Conservation (phyloP, 2,329 filamentous ascomycete species). For the Colletotrichum magnum region DNA sequence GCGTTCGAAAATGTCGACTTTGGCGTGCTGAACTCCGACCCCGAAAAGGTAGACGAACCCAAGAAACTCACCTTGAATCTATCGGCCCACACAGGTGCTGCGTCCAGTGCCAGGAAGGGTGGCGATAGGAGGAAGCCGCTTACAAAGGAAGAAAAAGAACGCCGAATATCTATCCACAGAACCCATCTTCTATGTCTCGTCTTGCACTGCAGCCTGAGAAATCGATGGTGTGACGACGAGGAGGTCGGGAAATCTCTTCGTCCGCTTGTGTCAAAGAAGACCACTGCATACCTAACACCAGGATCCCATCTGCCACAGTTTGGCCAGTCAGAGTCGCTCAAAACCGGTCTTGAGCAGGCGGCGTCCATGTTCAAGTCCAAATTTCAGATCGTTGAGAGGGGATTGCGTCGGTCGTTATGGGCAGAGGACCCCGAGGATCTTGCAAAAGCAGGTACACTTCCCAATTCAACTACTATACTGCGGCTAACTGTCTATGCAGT, state of each 20-base stretch:
- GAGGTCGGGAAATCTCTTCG: slow-evolving; percentile 77
- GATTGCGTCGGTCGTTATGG: slow-evolving; percentile 82
- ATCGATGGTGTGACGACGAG: slow-evolving; percentile 89
- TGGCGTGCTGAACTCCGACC: slow-evolving; percentile 46
- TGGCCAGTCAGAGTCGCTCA: slow-evolving; percentile 80
- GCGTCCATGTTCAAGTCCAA: slow-evolving; percentile 76
- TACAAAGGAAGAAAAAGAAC: slow-evolving; percentile 66
- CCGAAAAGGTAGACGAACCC: slow-evolving; percentile 44
- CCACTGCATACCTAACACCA: slow-evolving; percentile 77
- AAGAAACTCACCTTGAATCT: slow-evolving; percentile 67
- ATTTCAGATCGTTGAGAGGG: slow-evolving; percentile 80
- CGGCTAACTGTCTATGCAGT: slow-evolving; percentile 56
- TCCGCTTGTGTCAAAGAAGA: slow-evolving; percentile 75
- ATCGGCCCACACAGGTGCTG: slow-evolving; percentile 58
- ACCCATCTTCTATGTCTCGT: slow-evolving; percentile 87
- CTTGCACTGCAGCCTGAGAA: slow-evolving; percentile 82
- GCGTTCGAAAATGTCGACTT: slow-evolving; percentile 66
- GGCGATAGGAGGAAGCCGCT: slow-evolving; percentile 65
- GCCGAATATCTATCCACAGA: slow-evolving; percentile 85
- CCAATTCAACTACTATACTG: not conserved
- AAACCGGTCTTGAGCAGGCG: slow-evolving; percentile 81
- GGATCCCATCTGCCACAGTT: slow-evolving; percentile 79
- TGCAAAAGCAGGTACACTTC: slow-evolving; percentile 62
- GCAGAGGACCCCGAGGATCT: slow-evolving; percentile 75
- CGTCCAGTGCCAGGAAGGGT: slow-evolving; percentile 47